Base-by-base conservation (phyloP, 2,329 filamentous ascomycete genomes). In the Exserohilum rostratum region DNA sequence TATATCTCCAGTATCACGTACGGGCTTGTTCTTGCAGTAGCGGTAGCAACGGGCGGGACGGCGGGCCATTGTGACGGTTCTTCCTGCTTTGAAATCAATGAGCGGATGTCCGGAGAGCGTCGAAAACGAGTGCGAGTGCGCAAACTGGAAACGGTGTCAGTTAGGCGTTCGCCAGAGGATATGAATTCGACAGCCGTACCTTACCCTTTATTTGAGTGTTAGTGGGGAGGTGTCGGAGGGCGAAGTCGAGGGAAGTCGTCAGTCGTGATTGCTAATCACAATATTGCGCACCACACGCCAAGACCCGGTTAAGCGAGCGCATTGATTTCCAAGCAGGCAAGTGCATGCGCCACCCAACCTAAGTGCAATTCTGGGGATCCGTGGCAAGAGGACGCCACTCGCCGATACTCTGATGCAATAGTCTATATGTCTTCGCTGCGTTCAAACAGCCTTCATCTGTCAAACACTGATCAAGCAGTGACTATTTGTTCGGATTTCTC, bases 1-100 rank as follows among this genome's bases (percentile, higher is more conserved):
- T n/a, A 5, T 37, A 25, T 46, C 20, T 48, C 22, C 35, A 37
- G 35, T 57, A 37, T 46, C 50, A 71, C 71, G 58, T 74, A 74
- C 83, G 80, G 96, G 92, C 92, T 97, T 97, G 90, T 98, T 99
- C 91, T 99, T 99, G 93, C 95, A 99, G 90, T 99, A 99, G 79
- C 95, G 90, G 88, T 96, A 99, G 86, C 95, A 99, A 86, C 95
- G 90, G 79, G 95, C 95, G 79, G 95, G 95, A 90, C 95, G 92
- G 83, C 95, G 92, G 79, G 95, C 95, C 95, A 99, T 99, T 86
- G 89, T 93, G 89, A 88, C 86, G 82, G 85, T 69, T 56, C 76
- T 64, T 74, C 73, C 69, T 74, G 70, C 68, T 78, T 76, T 76
- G 74, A 72, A 77, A 78, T 77, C 79, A 79, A 78, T 80, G 76